Base-by-base conservation (phyloP, 1,284 basidiomycete species). In the Laetiporus sulphureus region DNA sequence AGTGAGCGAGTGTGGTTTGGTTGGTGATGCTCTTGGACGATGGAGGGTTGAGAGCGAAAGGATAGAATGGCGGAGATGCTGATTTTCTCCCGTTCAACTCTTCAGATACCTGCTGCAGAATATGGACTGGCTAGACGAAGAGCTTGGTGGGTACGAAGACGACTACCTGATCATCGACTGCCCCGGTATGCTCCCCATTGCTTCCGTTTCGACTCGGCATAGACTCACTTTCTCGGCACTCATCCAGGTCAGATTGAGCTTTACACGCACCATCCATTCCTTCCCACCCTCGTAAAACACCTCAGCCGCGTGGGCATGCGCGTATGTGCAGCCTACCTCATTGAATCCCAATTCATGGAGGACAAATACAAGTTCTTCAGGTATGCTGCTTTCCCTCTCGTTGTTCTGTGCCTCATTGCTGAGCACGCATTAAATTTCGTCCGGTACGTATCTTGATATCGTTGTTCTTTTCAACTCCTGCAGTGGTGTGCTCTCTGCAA, bases 131-230 rank as follows among this genome's bases (percentile, higher is more conserved):
- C 72, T 99, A n/a, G 91, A 97, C 54, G 95, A 98, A 61, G 90
- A 97, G 59, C 73, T 99, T 2, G 94, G 93, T 8, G 82, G 84
- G 11, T 99, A 81, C 62, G 93, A 97, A 33, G 90, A 97, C 57
- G 96, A 99, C 66, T 99, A 98, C 67, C 77, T 99, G 35, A 84
- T 99, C 53, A 85, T 99, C 51, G 96, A 99, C 68, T 99, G 96
- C 59, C 96, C 96, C 49, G 94, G 93, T 89, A 53, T 37, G 72
- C 52, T n/a, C 38, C 31, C 36, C 36, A 27, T 27, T 27, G 25
- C 25, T 27, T 7, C 7, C 29, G 34, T 22, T 33, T 29, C 20
- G 21, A 31, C 36, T 18, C 30, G 15, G 21, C 19, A 19, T 21
- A 27, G 11, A 21, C 10, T 19, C 27, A 29, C 13, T 4, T 34